Conservation (phyloP, 768 basidiomycete species). For the Hygrocybe coccinea region DNA sequence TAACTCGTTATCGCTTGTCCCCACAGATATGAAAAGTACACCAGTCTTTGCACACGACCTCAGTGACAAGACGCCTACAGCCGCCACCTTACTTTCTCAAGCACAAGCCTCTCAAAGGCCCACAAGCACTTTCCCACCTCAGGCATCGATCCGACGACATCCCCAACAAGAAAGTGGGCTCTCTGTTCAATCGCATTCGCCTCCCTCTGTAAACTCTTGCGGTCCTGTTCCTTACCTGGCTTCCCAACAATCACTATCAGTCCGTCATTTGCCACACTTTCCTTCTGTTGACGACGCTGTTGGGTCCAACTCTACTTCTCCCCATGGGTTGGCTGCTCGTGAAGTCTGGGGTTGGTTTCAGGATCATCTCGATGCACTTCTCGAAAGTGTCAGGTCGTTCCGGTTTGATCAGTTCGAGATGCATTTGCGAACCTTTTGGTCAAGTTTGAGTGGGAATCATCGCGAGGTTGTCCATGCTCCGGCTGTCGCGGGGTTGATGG, state of each 20-base stretch:
- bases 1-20: constrained; percentile 58
- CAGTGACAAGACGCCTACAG: constrained; percentile 84
- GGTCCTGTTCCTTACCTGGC: constrained; percentile 45
- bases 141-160: constrained; percentile 75
- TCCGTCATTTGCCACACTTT: constrained; percentile 74
- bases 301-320: constrained; percentile 64
- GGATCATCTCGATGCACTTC: constrained; percentile 78
- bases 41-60: constrained; percentile 56
- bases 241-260: constrained; percentile 53
- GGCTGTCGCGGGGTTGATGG: constrained; percentile 82
- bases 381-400: constrained; percentile 72
- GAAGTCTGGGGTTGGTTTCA: constrained; percentile 93
- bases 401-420: constrained; percentile 89
- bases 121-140: constrained; percentile 53
- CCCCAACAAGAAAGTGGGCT: constrained; percentile 54
- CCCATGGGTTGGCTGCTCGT: constrained; percentile 73
- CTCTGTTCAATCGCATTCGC: constrained; percentile 53
- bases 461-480: constrained; percentile 88
- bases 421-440: constrained; percentile 83
- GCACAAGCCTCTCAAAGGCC: constrained; percentile 66
- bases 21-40: constrained; percentile 57
- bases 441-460: constrained; percentile 63
- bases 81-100: constrained; percentile 69
- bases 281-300: constrained; percentile 85
- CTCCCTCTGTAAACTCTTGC: constrained; percentile 44